These are phyloP conservation scores for Xylaria sp. DNA, from an alignment of 2,329 filamentous ascomycete species.

Conservation along the genomic window DNA sequence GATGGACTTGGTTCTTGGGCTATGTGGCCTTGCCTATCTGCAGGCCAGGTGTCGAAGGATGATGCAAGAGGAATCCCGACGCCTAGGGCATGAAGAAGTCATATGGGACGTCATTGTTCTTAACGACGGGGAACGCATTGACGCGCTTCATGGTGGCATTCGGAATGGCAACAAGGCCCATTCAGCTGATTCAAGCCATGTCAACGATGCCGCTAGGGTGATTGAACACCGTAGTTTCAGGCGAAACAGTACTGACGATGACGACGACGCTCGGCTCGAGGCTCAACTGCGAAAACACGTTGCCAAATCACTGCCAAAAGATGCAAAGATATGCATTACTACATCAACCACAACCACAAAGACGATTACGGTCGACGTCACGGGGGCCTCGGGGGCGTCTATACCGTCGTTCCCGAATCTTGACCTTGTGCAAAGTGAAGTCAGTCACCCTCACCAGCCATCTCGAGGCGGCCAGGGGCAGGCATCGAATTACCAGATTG, in stretches of 20 bases:
- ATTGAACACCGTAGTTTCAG: slow-evolving; percentile 44
- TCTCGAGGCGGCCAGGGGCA: slow-evolving; percentile 33
- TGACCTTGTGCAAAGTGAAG: slow-evolving; percentile 59
- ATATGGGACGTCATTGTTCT: slow-evolving; percentile 72
- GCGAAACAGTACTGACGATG: slow-evolving; percentile 38
- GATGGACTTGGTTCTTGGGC: slow-evolving; percentile 63
- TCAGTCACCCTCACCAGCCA: slow-evolving; percentile 30
- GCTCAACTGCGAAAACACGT: slow-evolving; percentile 59
- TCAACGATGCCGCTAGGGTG: slow-evolving; percentile 43
- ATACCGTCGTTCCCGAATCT: slow-evolving; percentile 63
- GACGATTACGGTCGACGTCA: slow-evolving; percentile 68
- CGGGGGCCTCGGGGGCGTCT: slow-evolving; percentile 55
- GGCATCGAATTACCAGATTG: slow-evolving; percentile 56
- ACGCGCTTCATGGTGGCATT: slow-evolving; percentile 52
- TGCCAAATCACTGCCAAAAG: slow-evolving; percentile 57
- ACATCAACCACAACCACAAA: slow-evolving; percentile 65
- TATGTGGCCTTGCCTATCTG: slow-evolving; percentile 66
- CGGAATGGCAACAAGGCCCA: slow-evolving; percentile 40
- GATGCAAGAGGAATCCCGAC: slow-evolving; percentile 55
- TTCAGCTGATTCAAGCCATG: slow-evolving; percentile 29
- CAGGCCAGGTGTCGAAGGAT: slow-evolving; percentile 61
- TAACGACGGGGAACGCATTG: slow-evolving; percentile 62
- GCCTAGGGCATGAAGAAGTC: slow-evolving; percentile 58
- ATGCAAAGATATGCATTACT: slow-evolving; percentile 64
- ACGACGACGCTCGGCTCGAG: slow-evolving; percentile 55